Evolutionary conservation across 768 basidiomycete species (phyloP), one percentile per base, ranked within the genome.

Genomic region (Leccinum obscurum): DNA sequence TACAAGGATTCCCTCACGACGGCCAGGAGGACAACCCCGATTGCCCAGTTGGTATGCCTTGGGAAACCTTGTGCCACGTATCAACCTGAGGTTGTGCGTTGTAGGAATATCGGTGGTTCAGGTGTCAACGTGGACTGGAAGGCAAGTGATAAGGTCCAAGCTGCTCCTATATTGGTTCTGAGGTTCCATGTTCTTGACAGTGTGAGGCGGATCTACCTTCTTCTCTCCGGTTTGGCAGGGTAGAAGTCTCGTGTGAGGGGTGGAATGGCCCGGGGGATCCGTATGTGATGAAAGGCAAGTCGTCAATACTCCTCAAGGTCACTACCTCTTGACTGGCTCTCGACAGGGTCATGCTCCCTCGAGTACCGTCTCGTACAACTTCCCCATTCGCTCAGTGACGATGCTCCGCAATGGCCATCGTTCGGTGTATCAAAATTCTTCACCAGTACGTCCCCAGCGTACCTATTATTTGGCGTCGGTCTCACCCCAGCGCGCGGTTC

Each of bases 51-150:
- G 34, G 80, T 80, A 28, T 98, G 95, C 75, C 69, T 85, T 32
- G 95, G 95, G 52, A 85, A 86, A 64, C 75, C 92, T 26, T 98
- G 95, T 73, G 79, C 77, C 41, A 68, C 84, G 24, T 96, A 86
- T 74, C 83, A 86, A 60, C 95, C 95, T 1, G 90, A 93, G 56
- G 92, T 86, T 24, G 88, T 98, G 35, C 86, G 91, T 65, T 98
- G 95, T 75, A 78, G 77, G 57, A 95, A 89, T 64, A 78, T 89
- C 17, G 92, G 95, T 41, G 90, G 90, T 4, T 75, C 77, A 60
- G 93, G 90, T 5, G 78, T 83, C 2, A 90, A 92, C 10, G 86
- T 95, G 3, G 93, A 96, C 68, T 98, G 95, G 95, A 92, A 91
- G 83, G 92, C 88, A 67, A 66, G 81, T 76, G 35, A 34, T 49